Conservation (phyloP, 2,329 filamentous ascomycete genomes). For the Tolypocladium nubicola region DNA sequence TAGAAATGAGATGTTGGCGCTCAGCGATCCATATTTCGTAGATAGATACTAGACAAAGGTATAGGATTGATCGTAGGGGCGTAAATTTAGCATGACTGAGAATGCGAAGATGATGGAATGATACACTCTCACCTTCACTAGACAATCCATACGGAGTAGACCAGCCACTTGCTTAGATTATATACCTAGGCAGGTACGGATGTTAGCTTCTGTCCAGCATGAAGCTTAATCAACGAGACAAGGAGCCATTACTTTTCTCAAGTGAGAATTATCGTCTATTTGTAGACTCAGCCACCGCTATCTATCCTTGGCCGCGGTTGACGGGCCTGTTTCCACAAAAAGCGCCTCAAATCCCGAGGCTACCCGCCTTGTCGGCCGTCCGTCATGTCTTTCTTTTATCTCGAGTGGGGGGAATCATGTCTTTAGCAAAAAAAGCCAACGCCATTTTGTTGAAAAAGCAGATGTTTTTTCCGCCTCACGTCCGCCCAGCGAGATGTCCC, state of each 20-base stretch:
- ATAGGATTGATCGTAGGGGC: too few species aligned
- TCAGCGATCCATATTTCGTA: too few species aligned
- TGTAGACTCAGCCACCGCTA: conserved; percentile 10
- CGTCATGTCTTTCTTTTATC: conserved; percentile 13
- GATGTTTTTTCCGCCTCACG: conserved; percentile 21
- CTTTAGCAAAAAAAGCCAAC: conserved; percentile 24
- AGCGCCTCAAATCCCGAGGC: conserved; percentile 1
- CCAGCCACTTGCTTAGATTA: neutral
- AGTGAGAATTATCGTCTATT: conserved; percentile 10
- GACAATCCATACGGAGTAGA: neutral
- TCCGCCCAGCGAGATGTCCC: conserved; percentile 16
- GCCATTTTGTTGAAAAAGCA: conserved; percentile 31
- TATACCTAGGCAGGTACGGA: too few species aligned
- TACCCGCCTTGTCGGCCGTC: neutral
- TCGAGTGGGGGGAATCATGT: conserved; percentile 22
- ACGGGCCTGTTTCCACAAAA: conserved; percentile 21
- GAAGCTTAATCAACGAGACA: neutral
- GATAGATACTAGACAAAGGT: too few species aligned
- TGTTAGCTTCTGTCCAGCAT: neutral
- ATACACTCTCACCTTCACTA: neutral
- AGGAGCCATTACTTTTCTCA: neutral
- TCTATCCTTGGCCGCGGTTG: conserved; percentile 30
- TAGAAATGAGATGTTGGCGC: too few species aligned
- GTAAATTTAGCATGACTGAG: too few species aligned
- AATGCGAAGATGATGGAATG: neutral